Base-by-base conservation (phyloP, 1,284 basidiomycete species). In the Apiotrichum montevideense region DNA sequence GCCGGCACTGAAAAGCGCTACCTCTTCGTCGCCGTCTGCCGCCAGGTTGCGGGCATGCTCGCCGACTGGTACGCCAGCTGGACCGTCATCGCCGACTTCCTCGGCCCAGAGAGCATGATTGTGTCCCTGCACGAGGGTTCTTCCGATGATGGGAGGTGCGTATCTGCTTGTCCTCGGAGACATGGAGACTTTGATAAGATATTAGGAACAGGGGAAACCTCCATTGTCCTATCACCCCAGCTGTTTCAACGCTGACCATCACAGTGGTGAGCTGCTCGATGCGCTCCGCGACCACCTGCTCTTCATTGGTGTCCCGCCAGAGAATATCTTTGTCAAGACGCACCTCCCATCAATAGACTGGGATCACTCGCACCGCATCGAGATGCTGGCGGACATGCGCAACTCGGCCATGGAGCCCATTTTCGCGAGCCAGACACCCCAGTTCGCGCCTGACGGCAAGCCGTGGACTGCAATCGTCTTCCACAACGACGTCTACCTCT, bases 401-500 rank as follows among this genome's bases (percentile, higher is more conserved):
- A 80, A 80, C 58, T 63, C 65, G 32, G 78, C 68, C 3, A 69
- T 79, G 63, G 61, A 70, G 29, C 76, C 77, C 2, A 65, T 79
- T 40, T 76, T 68, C 62, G 68, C 71, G 41, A 59, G 61, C 13
- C 42, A 59, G 11, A 67, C 70, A 10, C 46, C 56, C 1, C 65
- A 65, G 35, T 59, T 69, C 7, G 55, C 67, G 5, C 76, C 73
- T 14, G 74, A 76, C 53, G 70, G 71, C 11, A 58, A 67, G 34
- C 68, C 71, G 9, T 72, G 71, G 72, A 63, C 67, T 1, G 71
- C 67, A 1, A 63, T 79, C 32, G 58, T 80, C 0, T 79, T 72
- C 63, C 68, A 79, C 68, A 79, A 79, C 65, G 79, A 79, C 59
- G 77, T 79, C 11, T 75, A 76, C 47, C 65, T 75, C 35, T 75